Conservation (phyloP, 495 filamentous ascomycete genomes). For the Xylaria scruposa region DNA sequence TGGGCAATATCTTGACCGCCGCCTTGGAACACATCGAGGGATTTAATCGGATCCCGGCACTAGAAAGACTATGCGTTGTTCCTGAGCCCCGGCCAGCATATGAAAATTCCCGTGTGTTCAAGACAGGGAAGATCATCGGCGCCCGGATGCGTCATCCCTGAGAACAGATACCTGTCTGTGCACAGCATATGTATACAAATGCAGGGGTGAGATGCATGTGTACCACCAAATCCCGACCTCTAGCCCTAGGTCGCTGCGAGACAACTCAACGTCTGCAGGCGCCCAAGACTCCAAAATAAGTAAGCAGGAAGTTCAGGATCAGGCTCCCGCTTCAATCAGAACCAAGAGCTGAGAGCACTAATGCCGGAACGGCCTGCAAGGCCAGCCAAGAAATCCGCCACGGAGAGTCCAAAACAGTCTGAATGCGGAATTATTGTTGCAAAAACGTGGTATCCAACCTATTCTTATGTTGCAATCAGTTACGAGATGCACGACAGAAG, state of each 20-base stretch:
- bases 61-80: slow-evolving; percentile 6
- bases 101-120: neutral
- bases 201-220: slow-evolving; percentile 22
- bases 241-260: slow-evolving; percentile 20
- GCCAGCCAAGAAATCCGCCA: slow-evolving; percentile 6
- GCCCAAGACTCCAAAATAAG: slow-evolving; percentile 5
- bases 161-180: neutral
- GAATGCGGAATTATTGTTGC: neutral
- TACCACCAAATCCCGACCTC: slow-evolving; percentile 11
- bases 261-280: slow-evolving; percentile 23
- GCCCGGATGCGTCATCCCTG: slow-evolving; percentile 16
- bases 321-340: slow-evolving; percentile 15
- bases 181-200: neutral
- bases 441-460: slow-evolving; percentile 17
- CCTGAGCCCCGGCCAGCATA: slow-evolving; percentile 10
- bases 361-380: slow-evolving; percentile 12
- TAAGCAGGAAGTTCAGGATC: slow-evolving; percentile 12
- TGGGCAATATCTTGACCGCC: slow-evolving; percentile 11
- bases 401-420: neutral
- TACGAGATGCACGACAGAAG: slow-evolving; percentile 17
- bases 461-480: slow-evolving; percentile 23
- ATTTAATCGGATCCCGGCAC: neutral
- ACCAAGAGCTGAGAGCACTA: slow-evolving; percentile 6
- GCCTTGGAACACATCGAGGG: neutral
- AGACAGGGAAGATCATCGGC: slow-evolving; percentile 12